phyloP scores from a whole-genome alignment of 495 filamentous ascomycete species.

The Cryomyces antarcticus region DNA sequence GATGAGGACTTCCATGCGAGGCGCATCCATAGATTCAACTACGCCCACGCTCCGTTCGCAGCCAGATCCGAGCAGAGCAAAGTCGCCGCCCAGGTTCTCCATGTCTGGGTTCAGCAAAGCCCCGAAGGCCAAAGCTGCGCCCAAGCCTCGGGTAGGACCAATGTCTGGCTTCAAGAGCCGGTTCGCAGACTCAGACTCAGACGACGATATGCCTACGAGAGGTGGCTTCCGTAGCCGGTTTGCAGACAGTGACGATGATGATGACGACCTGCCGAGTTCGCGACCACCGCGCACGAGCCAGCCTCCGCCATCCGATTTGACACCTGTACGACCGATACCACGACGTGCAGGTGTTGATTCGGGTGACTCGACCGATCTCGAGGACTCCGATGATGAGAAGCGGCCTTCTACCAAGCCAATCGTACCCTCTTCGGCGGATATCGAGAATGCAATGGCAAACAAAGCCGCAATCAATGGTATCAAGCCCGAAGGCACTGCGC shows the following conservation, averaged over 20 bases:
- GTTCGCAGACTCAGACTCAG: conserved; percentile 55
- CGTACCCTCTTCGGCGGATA: neutral
- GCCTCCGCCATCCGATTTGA: conserved; percentile 18
- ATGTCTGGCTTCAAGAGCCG: conserved; percentile 25
- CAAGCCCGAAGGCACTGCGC: conserved; percentile 5
- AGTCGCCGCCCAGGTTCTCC: conserved; percentile 3
- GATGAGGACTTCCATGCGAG: neutral
- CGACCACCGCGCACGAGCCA: neutral
- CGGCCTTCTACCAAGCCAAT: neutral
- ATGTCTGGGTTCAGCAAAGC: conserved; percentile 9
- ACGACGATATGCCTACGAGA: conserved; percentile 35
- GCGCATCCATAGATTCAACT: neutral
- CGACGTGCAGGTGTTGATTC: conserved; percentile 32
- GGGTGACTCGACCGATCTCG: conserved; percentile 46
- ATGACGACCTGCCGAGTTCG: conserved; percentile 17
- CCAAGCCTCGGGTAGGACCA: no score
- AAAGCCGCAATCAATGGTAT: conserved; percentile 9
- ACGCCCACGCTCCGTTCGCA: conserved; percentile 28
- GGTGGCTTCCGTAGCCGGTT: conserved; percentile 49
- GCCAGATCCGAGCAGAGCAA: conserved; percentile 18
- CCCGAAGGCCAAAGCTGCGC: neutral
- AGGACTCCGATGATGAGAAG: conserved; percentile 17
- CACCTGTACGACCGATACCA: conserved; percentile 47
- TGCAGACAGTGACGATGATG: conserved; percentile 66
- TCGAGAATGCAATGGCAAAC: conserved; percentile 4